Evolutionary conservation across 2,329 filamentous ascomycete genomes (phyloP).

Genomic region (Tolypocladium endophyticum): DNA sequence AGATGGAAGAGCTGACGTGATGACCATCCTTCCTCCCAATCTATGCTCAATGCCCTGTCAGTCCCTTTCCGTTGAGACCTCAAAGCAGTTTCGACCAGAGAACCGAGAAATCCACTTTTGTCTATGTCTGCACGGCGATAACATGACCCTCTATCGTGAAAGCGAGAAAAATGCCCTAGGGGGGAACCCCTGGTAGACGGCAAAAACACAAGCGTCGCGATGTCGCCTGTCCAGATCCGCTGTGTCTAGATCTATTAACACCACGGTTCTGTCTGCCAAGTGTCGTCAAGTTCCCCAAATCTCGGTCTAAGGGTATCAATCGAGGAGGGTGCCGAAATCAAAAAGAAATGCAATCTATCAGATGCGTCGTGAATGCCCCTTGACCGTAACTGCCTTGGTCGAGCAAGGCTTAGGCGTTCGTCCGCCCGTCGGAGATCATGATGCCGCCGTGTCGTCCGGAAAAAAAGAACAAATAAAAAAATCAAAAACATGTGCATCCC

Average conservation of each 20-base stretch:
- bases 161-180: conserved; percentile 28
- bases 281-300: conserved; percentile 26
- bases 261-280: conserved; percentile 26
- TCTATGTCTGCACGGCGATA: conserved; percentile 43
- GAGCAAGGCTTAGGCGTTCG: conserved; percentile 20
- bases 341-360: conserved; percentile 34
- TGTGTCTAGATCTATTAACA: conserved; percentile 22
- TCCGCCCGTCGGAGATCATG: conserved; percentile 27
- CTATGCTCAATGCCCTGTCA: conserved; percentile 22
- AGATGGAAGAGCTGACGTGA: conserved; percentile 22
- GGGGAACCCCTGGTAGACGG: conserved; percentile 24
- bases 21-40: conserved; percentile 20
- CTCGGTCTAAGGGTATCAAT: conserved; percentile 35
- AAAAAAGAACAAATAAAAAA: conserved; percentile 8
- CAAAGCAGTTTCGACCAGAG: conserved; percentile 34
- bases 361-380: conserved; percentile 30
- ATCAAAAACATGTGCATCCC: conserved; percentile 5
- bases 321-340: conserved; percentile 31
- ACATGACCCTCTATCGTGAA: conserved; percentile 34
- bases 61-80: conserved; percentile 19
- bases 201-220: conserved; percentile 27
- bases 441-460: conserved; percentile 28
- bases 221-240: conserved; percentile 23
- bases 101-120: conserved; percentile 58
- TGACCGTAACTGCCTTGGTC: conserved; percentile 25